phyloP scores from a whole-genome alignment of 495 filamentous ascomycete species.

The Evernia prunastri region DNA sequence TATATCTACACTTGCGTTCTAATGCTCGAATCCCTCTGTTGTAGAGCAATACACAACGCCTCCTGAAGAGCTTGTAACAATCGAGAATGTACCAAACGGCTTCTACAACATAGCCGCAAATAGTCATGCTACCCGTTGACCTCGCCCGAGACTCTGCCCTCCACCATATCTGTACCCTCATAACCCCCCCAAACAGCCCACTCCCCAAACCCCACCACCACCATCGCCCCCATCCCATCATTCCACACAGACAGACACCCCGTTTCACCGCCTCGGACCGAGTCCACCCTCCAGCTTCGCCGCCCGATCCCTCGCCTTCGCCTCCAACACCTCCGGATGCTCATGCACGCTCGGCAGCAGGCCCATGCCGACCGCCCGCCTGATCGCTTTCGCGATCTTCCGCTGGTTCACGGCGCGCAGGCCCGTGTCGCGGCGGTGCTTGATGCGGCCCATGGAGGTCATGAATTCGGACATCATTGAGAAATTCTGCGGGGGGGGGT shows the following conservation, averaged over 20 bases:
- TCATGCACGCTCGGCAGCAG: constrained; percentile 87
- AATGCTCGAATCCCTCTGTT: background rate
- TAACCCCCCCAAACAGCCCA: background rate
- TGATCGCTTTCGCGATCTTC: constrained; percentile 83
- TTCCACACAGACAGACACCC: no score
- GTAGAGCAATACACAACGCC: background rate
- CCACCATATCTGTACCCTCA: background rate
- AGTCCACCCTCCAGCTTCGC: constrained; percentile 2
- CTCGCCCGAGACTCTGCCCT: background rate
- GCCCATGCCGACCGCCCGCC: constrained; percentile 80
- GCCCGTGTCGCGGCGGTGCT: constrained; percentile 63
- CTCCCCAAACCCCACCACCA: background rate
- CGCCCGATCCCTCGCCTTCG: constrained; percentile 26
- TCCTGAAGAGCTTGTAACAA: background rate
- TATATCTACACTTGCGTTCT: background rate
- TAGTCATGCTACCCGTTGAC: background rate
- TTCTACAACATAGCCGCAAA: background rate
- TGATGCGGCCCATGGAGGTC: constrained; percentile 78
- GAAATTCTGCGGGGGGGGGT: constrained; percentile 72
- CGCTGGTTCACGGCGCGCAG: constrained; percentile 84
- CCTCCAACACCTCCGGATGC: constrained; percentile 79
- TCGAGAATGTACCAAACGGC: background rate
- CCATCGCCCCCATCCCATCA: background rate
- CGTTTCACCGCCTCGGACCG: background rate
- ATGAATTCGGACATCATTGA: constrained; percentile 86